Percentiles rank a stretch among this genome's conserved stretches.
Conservation (phyloP, 2,329 filamentous ascomycete genomes). For the Cordyceps javanica region DNA sequence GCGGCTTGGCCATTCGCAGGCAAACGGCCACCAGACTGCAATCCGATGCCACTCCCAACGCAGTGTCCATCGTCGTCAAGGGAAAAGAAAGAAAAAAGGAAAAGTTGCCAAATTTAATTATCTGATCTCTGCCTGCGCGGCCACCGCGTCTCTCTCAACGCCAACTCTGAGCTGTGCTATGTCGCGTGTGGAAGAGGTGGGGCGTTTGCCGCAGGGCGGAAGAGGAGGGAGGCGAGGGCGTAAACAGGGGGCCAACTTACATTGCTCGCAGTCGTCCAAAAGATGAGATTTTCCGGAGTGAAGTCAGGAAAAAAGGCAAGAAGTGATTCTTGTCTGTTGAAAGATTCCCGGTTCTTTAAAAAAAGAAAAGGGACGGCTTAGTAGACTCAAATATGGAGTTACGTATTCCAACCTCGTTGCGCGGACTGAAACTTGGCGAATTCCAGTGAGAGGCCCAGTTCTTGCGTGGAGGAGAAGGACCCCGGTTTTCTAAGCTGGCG, state of each 20-base stretch:
- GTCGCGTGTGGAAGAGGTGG: not conserved
- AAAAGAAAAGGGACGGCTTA: not conserved
- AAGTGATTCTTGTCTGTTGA: not conserved
- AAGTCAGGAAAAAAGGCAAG: not conserved
- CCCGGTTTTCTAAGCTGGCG: slow-evolving; percentile 2
- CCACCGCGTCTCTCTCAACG: not conserved
- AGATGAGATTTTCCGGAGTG: not conserved
- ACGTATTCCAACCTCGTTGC: slow-evolving; percentile 8
- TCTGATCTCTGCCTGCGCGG: not conserved
- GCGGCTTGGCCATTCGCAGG: not conserved
- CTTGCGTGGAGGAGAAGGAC: not conserved
- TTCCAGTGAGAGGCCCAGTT: slow-evolving; percentile 10
- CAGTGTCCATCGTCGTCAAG: not conserved
- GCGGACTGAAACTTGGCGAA: slow-evolving; percentile 9
- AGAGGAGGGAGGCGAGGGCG: not conserved
- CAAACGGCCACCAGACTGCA: not conserved
- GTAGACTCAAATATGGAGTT: not conserved
- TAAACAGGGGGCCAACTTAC: slow-evolving; percentile 1
- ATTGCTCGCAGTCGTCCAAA: slow-evolving; percentile 4
- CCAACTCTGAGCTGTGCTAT: not conserved
- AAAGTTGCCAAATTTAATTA: not conserved
- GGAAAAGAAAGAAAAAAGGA: too few species aligned
- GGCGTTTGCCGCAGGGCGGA: not conserved
- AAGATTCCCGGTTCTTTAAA: not conserved
- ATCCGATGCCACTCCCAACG: not conserved